These are phyloP conservation scores for Fomitopsis pinicola DNA, from an alignment of 1,284 basidiomycete genomes.

Conservation along the genomic window DNA sequence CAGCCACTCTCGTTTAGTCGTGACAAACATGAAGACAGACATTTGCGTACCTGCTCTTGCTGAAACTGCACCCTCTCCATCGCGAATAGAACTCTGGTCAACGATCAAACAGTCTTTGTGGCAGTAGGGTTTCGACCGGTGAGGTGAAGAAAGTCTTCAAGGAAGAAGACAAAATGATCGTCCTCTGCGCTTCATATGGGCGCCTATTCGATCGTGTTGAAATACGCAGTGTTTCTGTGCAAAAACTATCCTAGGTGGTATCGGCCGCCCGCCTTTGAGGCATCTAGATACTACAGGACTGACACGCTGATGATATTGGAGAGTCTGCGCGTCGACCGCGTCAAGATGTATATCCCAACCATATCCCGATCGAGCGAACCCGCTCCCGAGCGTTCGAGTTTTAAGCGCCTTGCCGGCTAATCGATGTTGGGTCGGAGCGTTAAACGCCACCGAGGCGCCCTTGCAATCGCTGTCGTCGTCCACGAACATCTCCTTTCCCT, in stretches of 20 bases:
- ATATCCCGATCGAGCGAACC: not conserved
- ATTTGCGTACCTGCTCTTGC: constrained; percentile 71
- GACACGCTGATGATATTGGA: too few relatives aligned
- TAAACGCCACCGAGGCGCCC: constrained; percentile 8
- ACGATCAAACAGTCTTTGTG: not conserved
- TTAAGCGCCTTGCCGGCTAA: constrained; percentile 7
- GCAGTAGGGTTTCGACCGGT: not conserved
- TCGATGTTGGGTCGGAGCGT: constrained; percentile 9
- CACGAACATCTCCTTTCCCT: not conserved
- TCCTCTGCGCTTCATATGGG: not conserved
- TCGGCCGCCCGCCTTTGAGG: too few relatives aligned
- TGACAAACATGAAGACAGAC: not conserved
- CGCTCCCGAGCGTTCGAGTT: not conserved
- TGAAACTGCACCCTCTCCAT: constrained; percentile 96
- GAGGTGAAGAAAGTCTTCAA: not conserved
- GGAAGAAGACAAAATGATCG: not conserved
- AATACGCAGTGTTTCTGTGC: too few relatives aligned
- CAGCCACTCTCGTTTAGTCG: constrained; percentile 8
- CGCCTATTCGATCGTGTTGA: not conserved
- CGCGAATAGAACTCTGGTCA: not conserved
- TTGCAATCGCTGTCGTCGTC: constrained; percentile 2
- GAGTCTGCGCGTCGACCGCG: too few relatives aligned
- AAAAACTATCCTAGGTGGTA: too few relatives aligned
- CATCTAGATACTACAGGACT: too few relatives aligned
- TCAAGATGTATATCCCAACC: not conserved